phyloP scores from a whole-genome alignment of 1,284 basidiomycete genomes.

The Cryptococcus sp. region DNA sequence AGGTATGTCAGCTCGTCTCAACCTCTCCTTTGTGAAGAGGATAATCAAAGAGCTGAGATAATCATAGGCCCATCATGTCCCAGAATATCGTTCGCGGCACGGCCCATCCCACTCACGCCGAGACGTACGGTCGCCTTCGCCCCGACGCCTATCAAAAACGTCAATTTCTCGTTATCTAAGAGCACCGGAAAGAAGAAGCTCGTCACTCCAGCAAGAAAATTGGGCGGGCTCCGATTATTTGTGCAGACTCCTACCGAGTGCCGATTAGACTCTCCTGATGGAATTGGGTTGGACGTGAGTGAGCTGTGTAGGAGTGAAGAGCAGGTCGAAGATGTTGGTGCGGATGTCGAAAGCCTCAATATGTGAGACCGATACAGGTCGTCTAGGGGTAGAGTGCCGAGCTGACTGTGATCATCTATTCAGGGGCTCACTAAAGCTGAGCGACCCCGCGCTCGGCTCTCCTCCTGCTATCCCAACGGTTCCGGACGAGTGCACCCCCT shows the following conservation, averaged over 20 bases:
- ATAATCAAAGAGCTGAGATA: too few relatives aligned
- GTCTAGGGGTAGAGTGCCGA: not conserved
- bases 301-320: not conserved
- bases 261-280: too few relatives aligned
- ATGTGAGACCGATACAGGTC: not conserved
- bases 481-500: not conserved
- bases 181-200: not conserved
- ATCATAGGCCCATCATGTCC: not conserved
- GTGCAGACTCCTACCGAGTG: too few relatives aligned
- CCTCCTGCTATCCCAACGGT: too few relatives aligned
- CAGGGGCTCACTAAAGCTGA: constrained; percentile 2
- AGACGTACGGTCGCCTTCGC: constrained; percentile 11
- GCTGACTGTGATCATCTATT: not conserved
- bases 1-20: too few relatives aligned
- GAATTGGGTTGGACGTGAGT: not conserved
- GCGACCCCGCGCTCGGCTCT: not conserved
- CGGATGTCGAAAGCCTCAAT: not conserved
- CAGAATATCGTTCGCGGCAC: constrained; percentile 1
- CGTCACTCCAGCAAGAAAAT: constrained; percentile 8
- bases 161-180: constrained; percentile 1
- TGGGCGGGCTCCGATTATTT: not conserved
- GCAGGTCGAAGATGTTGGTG: not conserved
- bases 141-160: constrained; percentile 12
- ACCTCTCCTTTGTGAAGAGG: too few relatives aligned
- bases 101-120: constrained; percentile 7